These are phyloP conservation scores for Artemisia annua DNA, from an alignment of 129 eudicot species.

Conservation along the genomic window DNA sequence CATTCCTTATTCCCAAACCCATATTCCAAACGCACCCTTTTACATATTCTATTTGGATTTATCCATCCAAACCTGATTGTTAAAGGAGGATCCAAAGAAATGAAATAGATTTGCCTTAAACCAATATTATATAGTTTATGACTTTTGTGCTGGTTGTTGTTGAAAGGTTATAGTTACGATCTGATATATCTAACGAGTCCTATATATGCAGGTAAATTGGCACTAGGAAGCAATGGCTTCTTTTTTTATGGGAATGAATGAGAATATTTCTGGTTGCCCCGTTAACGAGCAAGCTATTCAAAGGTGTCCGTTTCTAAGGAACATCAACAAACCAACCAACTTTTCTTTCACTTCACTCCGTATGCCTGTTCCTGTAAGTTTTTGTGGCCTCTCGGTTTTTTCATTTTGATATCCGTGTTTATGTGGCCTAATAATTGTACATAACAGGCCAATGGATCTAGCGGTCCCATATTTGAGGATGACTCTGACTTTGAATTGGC, in stretches of 20 bases:
- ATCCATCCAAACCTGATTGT: not conserved
- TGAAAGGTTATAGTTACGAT: not conserved
- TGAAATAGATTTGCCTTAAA: too few relatives aligned
- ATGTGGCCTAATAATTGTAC: not conserved
- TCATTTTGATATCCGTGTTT: not conserved
- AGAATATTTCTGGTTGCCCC: conserved; percentile 40
- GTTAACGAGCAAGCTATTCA: conserved; percentile 51
- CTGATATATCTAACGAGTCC: not conserved
- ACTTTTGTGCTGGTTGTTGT: not conserved
- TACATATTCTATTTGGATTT: not conserved
- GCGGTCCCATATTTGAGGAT: conserved; percentile 91
- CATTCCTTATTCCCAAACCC: too few relatives aligned
- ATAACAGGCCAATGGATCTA: conserved; percentile 50
- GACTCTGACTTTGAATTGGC: conserved; percentile 71
- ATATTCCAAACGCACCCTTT: too few relatives aligned
- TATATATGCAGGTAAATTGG: conserved; percentile 30
- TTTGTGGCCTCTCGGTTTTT: not conserved
- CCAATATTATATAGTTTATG: not conserved
- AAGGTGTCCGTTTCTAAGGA: conserved; percentile 77
- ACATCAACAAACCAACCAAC: conserved; percentile 60
- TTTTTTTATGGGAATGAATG: conserved; percentile 42
- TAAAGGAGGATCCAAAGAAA: not conserved
- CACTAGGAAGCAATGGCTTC: conserved; percentile 47
- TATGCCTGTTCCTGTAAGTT: conserved; percentile 58
- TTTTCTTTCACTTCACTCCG: conserved; percentile 49